Conservation (phyloP, 1,284 basidiomycete species). For the Gastroboletus turbinatus region DNA sequence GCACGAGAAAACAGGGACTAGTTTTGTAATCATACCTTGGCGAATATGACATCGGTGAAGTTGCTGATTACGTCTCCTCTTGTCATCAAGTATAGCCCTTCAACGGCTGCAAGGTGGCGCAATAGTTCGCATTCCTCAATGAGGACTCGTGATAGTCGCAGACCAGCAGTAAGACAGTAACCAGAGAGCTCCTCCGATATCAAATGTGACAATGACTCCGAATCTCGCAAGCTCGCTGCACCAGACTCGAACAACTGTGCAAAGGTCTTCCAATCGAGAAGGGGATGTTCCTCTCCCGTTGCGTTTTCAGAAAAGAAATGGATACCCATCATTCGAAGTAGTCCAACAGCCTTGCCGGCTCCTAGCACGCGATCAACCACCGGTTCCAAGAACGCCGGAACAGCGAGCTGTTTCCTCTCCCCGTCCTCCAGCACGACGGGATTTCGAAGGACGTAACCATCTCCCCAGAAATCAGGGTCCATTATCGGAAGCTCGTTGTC, state of each 20-base stretch:
- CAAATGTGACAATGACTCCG: constrained; percentile 58
- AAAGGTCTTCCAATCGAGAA: constrained; percentile 34
- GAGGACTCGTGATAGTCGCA: constrained; percentile 56
- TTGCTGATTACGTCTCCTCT: constrained; percentile 71
- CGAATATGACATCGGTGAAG: constrained; percentile 70
- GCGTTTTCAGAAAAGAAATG: constrained; percentile 25
- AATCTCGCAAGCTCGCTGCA: constrained; percentile 40
- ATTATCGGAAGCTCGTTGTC: constrained; percentile 61
- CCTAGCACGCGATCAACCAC: constrained; percentile 60
- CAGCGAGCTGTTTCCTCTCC: constrained; percentile 38
- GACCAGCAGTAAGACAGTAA: constrained; percentile 56
- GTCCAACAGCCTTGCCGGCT: constrained; percentile 78
- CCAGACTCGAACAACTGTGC: constrained; percentile 32
- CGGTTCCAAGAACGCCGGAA: constrained; percentile 61
- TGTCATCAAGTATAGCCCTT: constrained; percentile 74
- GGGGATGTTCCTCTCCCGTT: constrained; percentile 12
- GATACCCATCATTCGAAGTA: constrained; percentile 52
- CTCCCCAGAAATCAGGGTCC: constrained; percentile 80
- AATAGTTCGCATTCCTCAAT: constrained; percentile 71
- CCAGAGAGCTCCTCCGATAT: constrained; percentile 65
- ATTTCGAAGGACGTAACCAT: constrained; percentile 62
- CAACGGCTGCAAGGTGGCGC: constrained; percentile 68
- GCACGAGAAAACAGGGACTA: background rate
- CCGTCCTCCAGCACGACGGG: constrained; percentile 35
- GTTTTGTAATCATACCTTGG: constrained; percentile 53